phyloP scores from a whole-genome alignment of 2,329 filamentous ascomycete species.

The Neurospora sp. region DNA sequence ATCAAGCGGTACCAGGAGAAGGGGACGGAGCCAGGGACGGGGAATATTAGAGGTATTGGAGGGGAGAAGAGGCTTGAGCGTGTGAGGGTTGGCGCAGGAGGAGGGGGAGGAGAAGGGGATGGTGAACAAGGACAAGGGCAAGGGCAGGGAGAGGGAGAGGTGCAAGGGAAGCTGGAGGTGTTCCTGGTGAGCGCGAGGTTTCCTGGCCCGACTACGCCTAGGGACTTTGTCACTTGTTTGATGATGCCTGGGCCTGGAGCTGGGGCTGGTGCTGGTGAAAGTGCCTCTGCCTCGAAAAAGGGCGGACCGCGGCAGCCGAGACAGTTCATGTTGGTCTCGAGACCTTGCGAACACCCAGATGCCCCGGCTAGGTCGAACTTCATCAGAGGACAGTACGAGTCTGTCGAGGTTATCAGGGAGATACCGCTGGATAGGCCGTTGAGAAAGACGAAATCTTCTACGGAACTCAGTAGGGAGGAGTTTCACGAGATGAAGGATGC shows the following conservation, averaged over 20 bases:
- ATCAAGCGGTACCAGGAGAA: conserved; percentile 26
- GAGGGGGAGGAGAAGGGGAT: not conserved
- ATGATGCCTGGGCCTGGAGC: conserved; percentile 28
- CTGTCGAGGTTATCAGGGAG: conserved; percentile 83
- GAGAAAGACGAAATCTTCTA: conserved; percentile 34
- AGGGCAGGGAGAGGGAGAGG: conserved; percentile 40
- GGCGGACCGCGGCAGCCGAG: conserved; percentile 41
- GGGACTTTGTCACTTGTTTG: conserved; percentile 79
- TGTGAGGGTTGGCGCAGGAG: conserved; percentile 29
- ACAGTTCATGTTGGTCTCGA: conserved; percentile 81
- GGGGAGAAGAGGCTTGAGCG: conserved; percentile 67
- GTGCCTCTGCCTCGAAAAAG: conserved; percentile 3
- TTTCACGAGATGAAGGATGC: conserved; percentile 10
- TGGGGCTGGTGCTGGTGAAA: conserved; percentile 9
- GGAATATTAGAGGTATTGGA: conserved; percentile 75
- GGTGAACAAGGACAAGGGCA: not conserved
- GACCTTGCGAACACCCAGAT: conserved; percentile 69
- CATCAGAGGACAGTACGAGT: conserved; percentile 81
- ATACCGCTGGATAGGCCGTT: conserved; percentile 47
- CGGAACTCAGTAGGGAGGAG: conserved; percentile 29
- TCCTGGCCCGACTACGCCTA: conserved; percentile 74
- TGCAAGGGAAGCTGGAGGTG: conserved; percentile 38
- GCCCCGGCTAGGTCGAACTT: conserved; percentile 61
- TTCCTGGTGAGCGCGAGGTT: conserved; percentile 85
- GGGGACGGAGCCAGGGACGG: conserved; percentile 54